Base-by-base conservation (phyloP, 2,329 filamentous ascomycete species). In the Ascochyta viciae-villosae region DNA sequence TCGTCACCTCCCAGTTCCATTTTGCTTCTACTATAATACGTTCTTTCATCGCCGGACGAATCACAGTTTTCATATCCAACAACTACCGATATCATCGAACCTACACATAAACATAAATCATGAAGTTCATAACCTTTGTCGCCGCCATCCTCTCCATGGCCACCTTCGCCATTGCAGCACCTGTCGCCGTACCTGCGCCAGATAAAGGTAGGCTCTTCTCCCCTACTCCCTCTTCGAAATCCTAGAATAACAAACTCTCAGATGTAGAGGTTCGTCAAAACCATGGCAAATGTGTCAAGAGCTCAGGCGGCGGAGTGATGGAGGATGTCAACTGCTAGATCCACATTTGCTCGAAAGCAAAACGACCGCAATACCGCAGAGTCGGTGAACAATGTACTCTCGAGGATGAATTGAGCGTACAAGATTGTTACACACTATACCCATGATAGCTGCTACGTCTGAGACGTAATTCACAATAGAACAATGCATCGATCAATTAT, bases 201-300 rank as follows among this genome's bases (percentile, higher is more conserved):
- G 58, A 44, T 23, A 65, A 70, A 29, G 69, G 67, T 70, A 68
- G 35, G 60, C 63, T 5, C 2, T 23, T 26, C 23, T 10, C 16
- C 9, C 2, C 23, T 2, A 5, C 10, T 4, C 22, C 8, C 26
- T 41, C 42, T 40, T 10, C 3, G 27, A 52, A 5, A 6, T 22
- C 15, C 24, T 19, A 9, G 42, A 19, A 58, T 70, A 53, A 70
- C 43, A 7, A 13, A 15, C 0, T 7, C 7, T 4, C 16, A 74
- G 71, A 68, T 35, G 62, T 72, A 5, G 60, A 57, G 24, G 63
- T 57, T 7, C 71, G 70, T 43, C 68, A 71, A 54, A 74, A 75
- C 62, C 73, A 75, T 60, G 73, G 73, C 56, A 73, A 72, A 64
- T 75, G 73, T 50, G 72, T 75, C 58, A 62, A 60, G 41, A 56